These are phyloP conservation scores for Xylaria sp. DNA, from an alignment of 2,329 filamentous ascomycete genomes.

Conservation along the genomic window DNA sequence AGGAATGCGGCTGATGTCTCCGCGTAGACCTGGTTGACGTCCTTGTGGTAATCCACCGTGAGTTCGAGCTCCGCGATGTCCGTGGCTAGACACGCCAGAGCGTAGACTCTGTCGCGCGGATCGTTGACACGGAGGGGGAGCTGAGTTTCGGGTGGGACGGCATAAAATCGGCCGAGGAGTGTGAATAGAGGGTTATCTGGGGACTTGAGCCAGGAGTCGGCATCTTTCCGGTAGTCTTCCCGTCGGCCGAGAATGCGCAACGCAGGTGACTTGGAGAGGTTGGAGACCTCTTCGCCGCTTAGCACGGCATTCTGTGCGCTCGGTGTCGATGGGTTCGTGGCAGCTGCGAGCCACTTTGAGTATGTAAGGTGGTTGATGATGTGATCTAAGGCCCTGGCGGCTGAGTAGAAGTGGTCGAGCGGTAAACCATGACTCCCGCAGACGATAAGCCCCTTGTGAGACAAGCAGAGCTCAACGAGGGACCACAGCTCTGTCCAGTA, in stretches of 20 bases:
- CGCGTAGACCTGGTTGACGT: slow-evolving; percentile 26
- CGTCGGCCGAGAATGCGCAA: slow-evolving; percentile 35
- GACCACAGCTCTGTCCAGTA: slow-evolving; percentile 44
- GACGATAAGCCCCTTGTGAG: slow-evolving; percentile 34
- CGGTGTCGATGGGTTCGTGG: slow-evolving; percentile 20
- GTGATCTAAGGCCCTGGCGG: slow-evolving; percentile 40
- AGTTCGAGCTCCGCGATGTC: slow-evolving; percentile 28
- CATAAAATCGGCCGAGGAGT: slow-evolving; percentile 36
- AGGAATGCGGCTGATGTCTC: slow-evolving; percentile 37
- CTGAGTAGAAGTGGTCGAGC: slow-evolving; percentile 39
- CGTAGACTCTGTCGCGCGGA: slow-evolving; percentile 37
- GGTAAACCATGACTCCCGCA: slow-evolving; percentile 38
- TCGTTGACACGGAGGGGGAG: slow-evolving; percentile 20
- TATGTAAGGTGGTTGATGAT: slow-evolving; percentile 43
- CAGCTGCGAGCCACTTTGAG: slow-evolving; percentile 41
- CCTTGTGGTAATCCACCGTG: slow-evolving; percentile 32
- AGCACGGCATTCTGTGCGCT: slow-evolving; percentile 18
- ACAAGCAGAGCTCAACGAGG: slow-evolving; percentile 39
- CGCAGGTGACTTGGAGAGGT: slow-evolving; percentile 39
- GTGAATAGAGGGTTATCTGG: slow-evolving; percentile 37
- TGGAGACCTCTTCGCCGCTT: slow-evolving; percentile 39
- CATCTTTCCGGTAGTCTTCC: slow-evolving; percentile 38
- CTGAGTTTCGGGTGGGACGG: background rate
- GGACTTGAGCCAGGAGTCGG: slow-evolving; percentile 32
- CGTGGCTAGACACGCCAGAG: slow-evolving; percentile 35